A percentile compares a stretch with the other conserved stretches of the same genome.
These are phyloP conservation scores for Venturia carpophila DNA, from an alignment of 2,329 filamentous ascomycete species.

Conservation along the genomic window DNA sequence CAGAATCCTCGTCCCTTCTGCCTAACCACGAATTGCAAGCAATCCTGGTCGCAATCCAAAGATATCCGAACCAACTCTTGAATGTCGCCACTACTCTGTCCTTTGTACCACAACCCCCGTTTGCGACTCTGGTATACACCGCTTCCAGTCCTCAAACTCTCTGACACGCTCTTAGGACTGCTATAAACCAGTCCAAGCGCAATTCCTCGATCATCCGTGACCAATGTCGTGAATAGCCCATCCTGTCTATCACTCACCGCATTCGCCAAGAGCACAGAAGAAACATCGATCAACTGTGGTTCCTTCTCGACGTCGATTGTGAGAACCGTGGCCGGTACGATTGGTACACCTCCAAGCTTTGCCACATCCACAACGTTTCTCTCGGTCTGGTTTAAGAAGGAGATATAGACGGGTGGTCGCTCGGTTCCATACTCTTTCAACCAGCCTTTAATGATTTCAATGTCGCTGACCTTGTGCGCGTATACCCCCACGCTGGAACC, in stretches of 20 bases:
- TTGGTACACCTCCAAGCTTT: constrained; percentile 51
- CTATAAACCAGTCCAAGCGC: constrained; percentile 91
- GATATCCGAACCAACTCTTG: constrained; percentile 81
- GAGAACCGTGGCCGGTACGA: constrained; percentile 63
- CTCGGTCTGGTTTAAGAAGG: constrained; percentile 36
- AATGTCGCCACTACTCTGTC: constrained; percentile 85
- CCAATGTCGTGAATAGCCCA: constrained; percentile 78
- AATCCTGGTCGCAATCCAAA: constrained; percentile 90
- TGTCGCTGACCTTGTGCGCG: constrained; percentile 28
- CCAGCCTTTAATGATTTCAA: constrained; percentile 38
- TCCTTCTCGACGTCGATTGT: constrained; percentile 58
- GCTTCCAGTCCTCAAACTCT: constrained; percentile 70
- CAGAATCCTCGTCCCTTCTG: constrained; percentile 90
- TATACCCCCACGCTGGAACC: constrained; percentile 25
- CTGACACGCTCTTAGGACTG: constrained; percentile 79
- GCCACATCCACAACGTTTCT: constrained; percentile 36
- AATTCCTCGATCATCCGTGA: constrained; percentile 78
- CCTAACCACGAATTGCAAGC: constrained; percentile 78
- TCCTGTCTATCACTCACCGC: constrained; percentile 78
- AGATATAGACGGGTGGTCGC: constrained; percentile 44
- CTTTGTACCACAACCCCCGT: constrained; percentile 93
- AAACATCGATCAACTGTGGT: constrained; percentile 54
- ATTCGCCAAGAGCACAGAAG: constrained; percentile 62
- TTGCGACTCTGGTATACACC: constrained; percentile 97
- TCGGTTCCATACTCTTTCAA: constrained; percentile 43